Conservation (phyloP, 2,329 filamentous ascomycete genomes). For the Aspergillus cejpii region DNA sequence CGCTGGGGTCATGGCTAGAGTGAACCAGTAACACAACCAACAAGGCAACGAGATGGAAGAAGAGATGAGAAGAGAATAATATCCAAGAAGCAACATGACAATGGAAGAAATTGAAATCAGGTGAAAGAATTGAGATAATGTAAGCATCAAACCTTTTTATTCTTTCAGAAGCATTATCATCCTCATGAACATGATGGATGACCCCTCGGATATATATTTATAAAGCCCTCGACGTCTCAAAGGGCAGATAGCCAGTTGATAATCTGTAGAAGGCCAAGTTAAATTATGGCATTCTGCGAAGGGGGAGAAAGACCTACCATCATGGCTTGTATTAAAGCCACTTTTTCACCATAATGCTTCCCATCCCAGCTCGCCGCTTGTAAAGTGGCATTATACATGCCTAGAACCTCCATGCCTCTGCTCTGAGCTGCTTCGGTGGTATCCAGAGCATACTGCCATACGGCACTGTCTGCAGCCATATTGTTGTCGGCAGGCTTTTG, state of each 20-base stretch:
- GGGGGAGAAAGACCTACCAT: constrained; percentile 28
- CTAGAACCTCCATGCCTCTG: constrained; percentile 37
- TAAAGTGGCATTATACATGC: constrained; percentile 41
- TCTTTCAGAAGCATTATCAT: too few relatives aligned
- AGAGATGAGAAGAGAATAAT: not conserved
- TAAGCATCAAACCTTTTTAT: too few relatives aligned
- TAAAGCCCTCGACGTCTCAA: constrained; percentile 32
- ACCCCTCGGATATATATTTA: not conserved
- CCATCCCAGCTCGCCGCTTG: constrained; percentile 38
- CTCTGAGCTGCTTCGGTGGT: constrained; percentile 29
- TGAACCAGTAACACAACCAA: not conserved
- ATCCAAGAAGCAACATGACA: not conserved
- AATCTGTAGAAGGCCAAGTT: constrained; percentile 8
- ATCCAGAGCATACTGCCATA: constrained; percentile 38
- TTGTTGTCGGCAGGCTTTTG: constrained; percentile 26
- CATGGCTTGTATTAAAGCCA: constrained; percentile 41
- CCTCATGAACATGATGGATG: not conserved
- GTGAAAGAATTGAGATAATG: too few relatives aligned
- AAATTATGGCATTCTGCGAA: not conserved
- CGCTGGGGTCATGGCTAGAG: not conserved
- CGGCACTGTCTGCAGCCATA: constrained; percentile 28
- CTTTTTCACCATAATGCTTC: constrained; percentile 34
- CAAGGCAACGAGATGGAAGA: not conserved
- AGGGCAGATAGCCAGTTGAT: constrained; percentile 21
- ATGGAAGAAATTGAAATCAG: not conserved